A percentile compares a stretch with the other conserved stretches of the same genome.
phyloP scores from a whole-genome alignment of 306 rosid genomes.

The Argentina anserina region DNA sequence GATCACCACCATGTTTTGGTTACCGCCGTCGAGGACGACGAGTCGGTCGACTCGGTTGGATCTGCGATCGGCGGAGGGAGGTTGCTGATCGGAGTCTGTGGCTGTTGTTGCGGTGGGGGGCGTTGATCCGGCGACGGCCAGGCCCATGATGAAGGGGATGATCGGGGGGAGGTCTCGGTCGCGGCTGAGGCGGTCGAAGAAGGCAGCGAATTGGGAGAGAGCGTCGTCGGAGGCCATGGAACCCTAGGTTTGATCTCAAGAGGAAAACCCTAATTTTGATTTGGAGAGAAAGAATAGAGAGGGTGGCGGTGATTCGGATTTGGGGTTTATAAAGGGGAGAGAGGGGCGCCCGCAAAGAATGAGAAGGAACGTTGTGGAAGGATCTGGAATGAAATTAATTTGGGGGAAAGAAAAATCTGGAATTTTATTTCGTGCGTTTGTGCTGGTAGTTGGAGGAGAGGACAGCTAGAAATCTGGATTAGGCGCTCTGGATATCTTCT shows the following conservation, averaged over 20 bases:
- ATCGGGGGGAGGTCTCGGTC: slow-evolving; percentile 49
- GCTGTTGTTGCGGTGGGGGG: neutral
- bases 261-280: neutral
- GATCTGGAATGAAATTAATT: slow-evolving; percentile 47
- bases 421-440: neutral
- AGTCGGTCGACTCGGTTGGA: slow-evolving; percentile 36
- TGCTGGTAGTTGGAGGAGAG: too few species aligned
- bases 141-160: slow-evolving; percentile 55
- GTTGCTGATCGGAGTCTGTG: slow-evolving; percentile 22
- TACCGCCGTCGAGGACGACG: slow-evolving; percentile 55
- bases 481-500: too few species aligned
- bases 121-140: slow-evolving; percentile 19
- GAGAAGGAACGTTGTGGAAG: slow-evolving; percentile 49
- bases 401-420: neutral
- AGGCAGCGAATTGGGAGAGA: slow-evolving; percentile 34
- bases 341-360: slow-evolving; percentile 11
- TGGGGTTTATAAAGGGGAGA: neutral
- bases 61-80: slow-evolving; percentile 16
- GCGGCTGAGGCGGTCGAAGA: slow-evolving; percentile 40
- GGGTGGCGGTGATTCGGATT: fast-evolving
- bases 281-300: neutral
- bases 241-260: neutral
- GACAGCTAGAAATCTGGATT: too few species aligned
- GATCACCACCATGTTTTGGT: slow-evolving; percentile 56
- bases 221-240: slow-evolving; percentile 60